Percentiles rank a stretch among this genome's conserved stretches.
phyloP scores from a whole-genome alignment of 1,284 basidiomycete species.

The Sparassis latifolia region DNA sequence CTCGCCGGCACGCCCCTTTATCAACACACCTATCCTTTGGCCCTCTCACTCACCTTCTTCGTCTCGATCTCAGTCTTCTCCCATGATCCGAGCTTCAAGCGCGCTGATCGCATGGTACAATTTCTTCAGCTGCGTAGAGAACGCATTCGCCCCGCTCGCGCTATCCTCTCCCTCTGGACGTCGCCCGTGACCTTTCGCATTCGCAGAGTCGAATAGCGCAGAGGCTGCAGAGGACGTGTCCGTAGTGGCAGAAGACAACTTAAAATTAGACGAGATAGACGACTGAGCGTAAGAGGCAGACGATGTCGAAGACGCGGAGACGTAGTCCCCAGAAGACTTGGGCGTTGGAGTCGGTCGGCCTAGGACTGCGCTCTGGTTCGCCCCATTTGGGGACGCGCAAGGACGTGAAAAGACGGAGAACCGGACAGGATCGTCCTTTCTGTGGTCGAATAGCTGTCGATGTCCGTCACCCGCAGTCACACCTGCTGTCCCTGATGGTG shows the following conservation, averaged over 20 bases:
- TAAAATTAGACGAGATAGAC: slow-evolving; percentile 64
- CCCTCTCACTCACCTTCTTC: slow-evolving; percentile 33
- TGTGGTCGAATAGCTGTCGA: slow-evolving; percentile 75
- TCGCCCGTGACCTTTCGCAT: slow-evolving; percentile 24
- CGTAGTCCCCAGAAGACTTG: slow-evolving; percentile 58
- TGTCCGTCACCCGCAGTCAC: slow-evolving; percentile 25
- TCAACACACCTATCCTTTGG: slow-evolving; percentile 35
- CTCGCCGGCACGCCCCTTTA: slow-evolving; percentile 34
- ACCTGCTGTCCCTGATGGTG: slow-evolving; percentile 24
- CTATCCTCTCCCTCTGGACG: slow-evolving; percentile 37
- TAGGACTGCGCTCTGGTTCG: slow-evolving; percentile 15
- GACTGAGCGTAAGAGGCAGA: slow-evolving; percentile 63
- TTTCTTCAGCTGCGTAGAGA: slow-evolving; percentile 72
- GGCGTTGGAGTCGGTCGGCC: slow-evolving; percentile 41
- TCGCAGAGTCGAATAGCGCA: slow-evolving; percentile 42
- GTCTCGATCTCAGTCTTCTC: slow-evolving; percentile 36
- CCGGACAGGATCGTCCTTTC: slow-evolving; percentile 79
- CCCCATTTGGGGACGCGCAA: slow-evolving; percentile 8
- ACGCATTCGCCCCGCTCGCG: slow-evolving; percentile 58
- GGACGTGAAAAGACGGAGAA: slow-evolving; percentile 62
- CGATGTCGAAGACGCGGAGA: slow-evolving; percentile 71
- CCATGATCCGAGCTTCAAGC: slow-evolving; percentile 67
- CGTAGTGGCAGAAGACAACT: slow-evolving; percentile 66
- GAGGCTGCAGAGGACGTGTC: slow-evolving; percentile 62
- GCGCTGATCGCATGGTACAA: slow-evolving; percentile 72